A percentile compares a stretch with the other conserved stretches of the same genome.
Evolutionary conservation across 495 filamentous ascomycete genomes (phyloP).

Genomic region (Sphaerosporella brunnea): DNA sequence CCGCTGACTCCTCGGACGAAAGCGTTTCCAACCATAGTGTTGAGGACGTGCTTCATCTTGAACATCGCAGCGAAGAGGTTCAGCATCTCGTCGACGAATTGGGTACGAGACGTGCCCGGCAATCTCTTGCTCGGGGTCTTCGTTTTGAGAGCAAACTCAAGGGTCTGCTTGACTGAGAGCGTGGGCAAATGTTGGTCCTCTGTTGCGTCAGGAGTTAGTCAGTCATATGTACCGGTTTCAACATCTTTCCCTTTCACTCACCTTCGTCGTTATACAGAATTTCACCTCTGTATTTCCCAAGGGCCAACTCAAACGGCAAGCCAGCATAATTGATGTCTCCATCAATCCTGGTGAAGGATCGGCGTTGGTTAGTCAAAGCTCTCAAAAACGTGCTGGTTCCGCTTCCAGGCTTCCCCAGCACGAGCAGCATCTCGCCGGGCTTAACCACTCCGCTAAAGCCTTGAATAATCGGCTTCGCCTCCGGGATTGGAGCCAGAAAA

Average conservation of each 20-base stretch:
- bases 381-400: slow-evolving; percentile 61
- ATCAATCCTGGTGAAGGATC: slow-evolving; percentile 29
- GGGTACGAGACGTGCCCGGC: slow-evolving; percentile 29
- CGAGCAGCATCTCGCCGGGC: slow-evolving; percentile 64
- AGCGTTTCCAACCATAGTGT: slow-evolving; percentile 72
- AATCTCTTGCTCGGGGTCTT: slow-evolving; percentile 32
- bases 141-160: slow-evolving; percentile 44
- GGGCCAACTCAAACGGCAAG: slow-evolving; percentile 35
- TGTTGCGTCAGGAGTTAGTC: slow-evolving; percentile 7
- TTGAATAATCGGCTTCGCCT: slow-evolving; percentile 47
- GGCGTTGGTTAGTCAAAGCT: slow-evolving; percentile 49
- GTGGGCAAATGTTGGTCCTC: slow-evolving; percentile 50
- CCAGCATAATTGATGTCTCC: slow-evolving; percentile 24
- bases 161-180: slow-evolving; percentile 47
- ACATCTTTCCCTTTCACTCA: no score
- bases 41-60: slow-evolving; percentile 60
- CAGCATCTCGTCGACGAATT: slow-evolving; percentile 33
- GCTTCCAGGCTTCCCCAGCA: slow-evolving; percentile 53
- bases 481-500: slow-evolving; percentile 28
- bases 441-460: slow-evolving; percentile 55
- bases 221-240: no score
- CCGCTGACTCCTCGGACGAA: slow-evolving; percentile 57
- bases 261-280: slow-evolving; percentile 43
- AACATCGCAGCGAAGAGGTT: slow-evolving; percentile 40
- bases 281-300: slow-evolving; percentile 45